These are phyloP conservation scores for Lactarius pseudohatsudake DNA, from an alignment of 768 basidiomycete genomes.

Conservation along the genomic window DNA sequence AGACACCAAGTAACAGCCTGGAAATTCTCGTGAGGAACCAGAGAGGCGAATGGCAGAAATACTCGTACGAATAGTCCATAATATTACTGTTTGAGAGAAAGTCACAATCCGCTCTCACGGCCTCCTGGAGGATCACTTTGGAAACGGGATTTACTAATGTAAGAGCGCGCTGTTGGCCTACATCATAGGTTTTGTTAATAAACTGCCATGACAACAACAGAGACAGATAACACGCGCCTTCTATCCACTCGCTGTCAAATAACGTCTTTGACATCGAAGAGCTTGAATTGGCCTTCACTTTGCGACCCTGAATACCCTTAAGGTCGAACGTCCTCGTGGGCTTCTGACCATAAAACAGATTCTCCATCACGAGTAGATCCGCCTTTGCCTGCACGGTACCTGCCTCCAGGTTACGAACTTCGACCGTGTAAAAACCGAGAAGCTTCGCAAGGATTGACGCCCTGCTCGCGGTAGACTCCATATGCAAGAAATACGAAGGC, in stretches of 20 bases:
- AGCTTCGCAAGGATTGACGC: slow-evolving; percentile 76
- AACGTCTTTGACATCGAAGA: slow-evolving; percentile 53
- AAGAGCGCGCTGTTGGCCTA: slow-evolving; percentile 64
- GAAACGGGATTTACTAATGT: slow-evolving; percentile 71
- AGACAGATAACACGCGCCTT: slow-evolving; percentile 42
- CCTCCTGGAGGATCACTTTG: slow-evolving; percentile 67
- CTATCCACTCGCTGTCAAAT: slow-evolving; percentile 85
- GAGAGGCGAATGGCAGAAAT: not conserved
- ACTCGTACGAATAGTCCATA: slow-evolving; percentile 79
- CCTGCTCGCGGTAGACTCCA: slow-evolving; percentile 64
- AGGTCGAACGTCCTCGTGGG: slow-evolving; percentile 74
- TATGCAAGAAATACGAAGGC: slow-evolving; percentile 77
- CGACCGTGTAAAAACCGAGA: slow-evolving; percentile 78
- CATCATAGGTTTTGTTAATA: not conserved
- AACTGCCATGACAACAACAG: not conserved
- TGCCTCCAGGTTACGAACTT: slow-evolving; percentile 70
- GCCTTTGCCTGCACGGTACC: slow-evolving; percentile 63
- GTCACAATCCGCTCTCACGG: slow-evolving; percentile 67
- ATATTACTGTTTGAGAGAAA: slow-evolving; percentile 75
- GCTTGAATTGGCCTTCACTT: slow-evolving; percentile 51
- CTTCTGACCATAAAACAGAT: slow-evolving; percentile 71
- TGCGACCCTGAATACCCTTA: slow-evolving; percentile 80
- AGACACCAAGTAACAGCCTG: slow-evolving; percentile 72
- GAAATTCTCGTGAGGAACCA: slow-evolving; percentile 5
- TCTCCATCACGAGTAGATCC: slow-evolving; percentile 84